Conservation (phyloP, 1,284 basidiomycete species). For the Malassezia sympodialis region DNA sequence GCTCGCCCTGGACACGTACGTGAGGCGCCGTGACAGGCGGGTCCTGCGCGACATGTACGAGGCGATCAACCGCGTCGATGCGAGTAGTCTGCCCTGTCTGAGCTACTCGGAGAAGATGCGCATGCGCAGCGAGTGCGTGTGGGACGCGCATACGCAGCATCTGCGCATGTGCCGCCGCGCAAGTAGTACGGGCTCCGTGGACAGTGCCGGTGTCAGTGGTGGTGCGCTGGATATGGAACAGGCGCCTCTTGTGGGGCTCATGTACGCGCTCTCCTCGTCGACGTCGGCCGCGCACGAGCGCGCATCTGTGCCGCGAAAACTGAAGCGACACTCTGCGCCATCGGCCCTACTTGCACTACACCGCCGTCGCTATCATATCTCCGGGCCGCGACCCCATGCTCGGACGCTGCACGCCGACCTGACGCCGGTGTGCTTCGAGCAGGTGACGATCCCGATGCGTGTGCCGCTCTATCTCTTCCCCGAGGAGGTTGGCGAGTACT, state of each 20-base stretch:
- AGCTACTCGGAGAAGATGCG: conserved; percentile 74
- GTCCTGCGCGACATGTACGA: conserved; percentile 80
- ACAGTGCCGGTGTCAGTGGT: not conserved
- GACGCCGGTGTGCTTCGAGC: not conserved
- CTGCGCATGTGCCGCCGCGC: not conserved
- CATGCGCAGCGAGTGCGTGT: conserved; percentile 76
- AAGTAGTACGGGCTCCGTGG: not conserved
- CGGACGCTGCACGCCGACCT: not conserved
- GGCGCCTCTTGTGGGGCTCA: not conserved
- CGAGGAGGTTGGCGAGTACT: conserved; percentile 96
- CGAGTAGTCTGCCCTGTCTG: conserved; percentile 66
- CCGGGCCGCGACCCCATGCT: not conserved
- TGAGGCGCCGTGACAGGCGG: conserved; percentile 54
- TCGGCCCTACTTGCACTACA: not conserved
- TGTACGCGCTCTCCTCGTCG: not conserved
- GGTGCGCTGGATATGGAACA: not conserved
- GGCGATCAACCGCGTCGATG: conserved; percentile 80
- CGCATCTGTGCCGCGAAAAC: not conserved
- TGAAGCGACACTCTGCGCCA: not conserved
- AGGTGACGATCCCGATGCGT: conserved; percentile 13
- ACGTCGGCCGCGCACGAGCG: not conserved
- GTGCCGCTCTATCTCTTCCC: conserved; percentile 48
- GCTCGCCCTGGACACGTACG: conserved; percentile 91
- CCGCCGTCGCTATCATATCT: not conserved
- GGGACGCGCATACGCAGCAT: conserved; percentile 37